phyloP scores from a whole-genome alignment of 2,329 filamentous ascomycete genomes.

The Ilyonectria sp. region DNA sequence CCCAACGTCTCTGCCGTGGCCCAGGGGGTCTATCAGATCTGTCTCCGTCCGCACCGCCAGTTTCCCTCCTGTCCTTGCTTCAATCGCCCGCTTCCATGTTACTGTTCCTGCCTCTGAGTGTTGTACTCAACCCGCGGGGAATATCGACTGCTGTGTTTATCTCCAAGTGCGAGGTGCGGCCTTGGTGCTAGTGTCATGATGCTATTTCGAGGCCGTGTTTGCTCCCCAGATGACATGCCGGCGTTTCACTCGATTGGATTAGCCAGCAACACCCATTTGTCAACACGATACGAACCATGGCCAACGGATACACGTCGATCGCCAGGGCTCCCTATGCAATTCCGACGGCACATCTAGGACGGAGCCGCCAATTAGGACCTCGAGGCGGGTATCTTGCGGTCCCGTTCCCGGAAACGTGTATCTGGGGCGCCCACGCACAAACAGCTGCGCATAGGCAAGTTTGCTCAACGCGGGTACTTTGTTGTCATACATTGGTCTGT shows the following conservation, averaged over 20 bases:
- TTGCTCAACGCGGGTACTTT: slow-evolving; percentile 25
- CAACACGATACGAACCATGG: no score
- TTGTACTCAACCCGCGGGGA: slow-evolving; percentile 23
- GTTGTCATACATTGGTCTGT: slow-evolving; percentile 3
- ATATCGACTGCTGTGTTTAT: slow-evolving; percentile 31
- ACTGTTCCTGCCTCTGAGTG: background rate
- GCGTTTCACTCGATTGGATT: background rate
- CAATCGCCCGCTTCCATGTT: background rate
- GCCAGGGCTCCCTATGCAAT: background rate
- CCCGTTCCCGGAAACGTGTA: slow-evolving; percentile 31
- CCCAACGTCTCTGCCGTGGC: slow-evolving; percentile 45
- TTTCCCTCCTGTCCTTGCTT: background rate
- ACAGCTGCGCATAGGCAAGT: slow-evolving; percentile 23
- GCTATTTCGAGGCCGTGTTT: slow-evolving; percentile 42
- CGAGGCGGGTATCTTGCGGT: slow-evolving; percentile 34
- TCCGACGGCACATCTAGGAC: slow-evolving; percentile 20
- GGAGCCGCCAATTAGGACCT: slow-evolving; percentile 23
- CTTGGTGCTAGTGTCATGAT: slow-evolving; percentile 14
- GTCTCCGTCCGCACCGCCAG: background rate
- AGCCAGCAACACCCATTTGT: background rate
- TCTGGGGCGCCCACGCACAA: slow-evolving; percentile 31
- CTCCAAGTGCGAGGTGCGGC: slow-evolving; percentile 2
- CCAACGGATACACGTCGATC: slow-evolving; percentile 1
- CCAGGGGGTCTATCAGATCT: slow-evolving; percentile 22
- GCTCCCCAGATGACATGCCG: slow-evolving; percentile 28